These are phyloP conservation scores for Biscutella laevigata DNA, from an alignment of 441 rosid species.

Conservation along the genomic window DNA sequence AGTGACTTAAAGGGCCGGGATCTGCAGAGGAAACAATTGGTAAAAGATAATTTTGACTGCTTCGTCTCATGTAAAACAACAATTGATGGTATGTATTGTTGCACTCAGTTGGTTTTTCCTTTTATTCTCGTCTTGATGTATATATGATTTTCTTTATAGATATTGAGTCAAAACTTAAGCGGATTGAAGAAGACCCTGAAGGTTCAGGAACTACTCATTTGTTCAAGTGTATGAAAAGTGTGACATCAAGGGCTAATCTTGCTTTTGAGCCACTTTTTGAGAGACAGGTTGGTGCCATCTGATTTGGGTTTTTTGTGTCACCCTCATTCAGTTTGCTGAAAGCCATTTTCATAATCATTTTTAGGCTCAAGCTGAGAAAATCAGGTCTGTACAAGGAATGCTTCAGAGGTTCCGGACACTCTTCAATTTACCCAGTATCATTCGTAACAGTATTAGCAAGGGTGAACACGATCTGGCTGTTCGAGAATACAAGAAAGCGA, in stretches of 20 bases:
- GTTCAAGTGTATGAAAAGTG: constrained; percentile 76
- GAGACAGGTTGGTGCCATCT: constrained; percentile 64
- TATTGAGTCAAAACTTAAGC: constrained; percentile 86
- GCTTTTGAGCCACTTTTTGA: constrained; percentile 95
- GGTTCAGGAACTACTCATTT: constrained; percentile 89
- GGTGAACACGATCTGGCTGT: constrained; percentile 96
- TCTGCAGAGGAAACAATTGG: constrained; percentile 88
- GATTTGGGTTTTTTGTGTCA: constrained; percentile 1
- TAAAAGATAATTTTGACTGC: constrained; percentile 95
- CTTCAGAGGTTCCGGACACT: constrained; percentile 92
- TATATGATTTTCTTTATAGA: constrained; percentile 36
- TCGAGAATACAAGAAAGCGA: constrained; percentile 97
- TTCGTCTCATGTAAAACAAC: constrained; percentile 99
- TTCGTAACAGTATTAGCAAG: constrained; percentile 85
- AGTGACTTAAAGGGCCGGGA: constrained; percentile 91
- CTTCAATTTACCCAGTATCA: constrained; percentile 87
- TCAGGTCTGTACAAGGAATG: constrained; percentile 98
- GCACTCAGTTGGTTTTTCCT: background rate
- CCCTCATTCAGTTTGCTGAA: constrained; percentile 19
- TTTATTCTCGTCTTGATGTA: constrained; percentile 22
- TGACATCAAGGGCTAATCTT: constrained; percentile 64
- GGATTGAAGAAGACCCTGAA: constrained; percentile 97
- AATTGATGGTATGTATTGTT: constrained; percentile 69
- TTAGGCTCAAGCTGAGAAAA: constrained; percentile 97
- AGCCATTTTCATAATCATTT: background rate